These are phyloP conservation scores for Suillus ampliporus DNA, from an alignment of 768 basidiomycete species.

Conservation along the genomic window DNA sequence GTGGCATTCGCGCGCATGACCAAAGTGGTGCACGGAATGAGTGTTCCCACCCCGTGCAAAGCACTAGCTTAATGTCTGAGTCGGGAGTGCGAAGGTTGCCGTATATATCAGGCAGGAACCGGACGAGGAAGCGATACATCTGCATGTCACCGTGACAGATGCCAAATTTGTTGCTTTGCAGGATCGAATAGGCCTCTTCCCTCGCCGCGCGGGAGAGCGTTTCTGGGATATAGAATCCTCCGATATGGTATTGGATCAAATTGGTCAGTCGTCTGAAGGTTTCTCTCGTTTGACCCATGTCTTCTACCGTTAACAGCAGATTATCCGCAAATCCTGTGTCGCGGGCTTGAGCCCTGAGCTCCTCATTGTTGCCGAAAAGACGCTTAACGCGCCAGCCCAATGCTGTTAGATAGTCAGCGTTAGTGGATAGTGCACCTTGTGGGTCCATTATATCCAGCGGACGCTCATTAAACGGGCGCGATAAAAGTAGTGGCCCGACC, in stretches of 20 bases:
- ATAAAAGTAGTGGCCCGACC: conserved; percentile 23
- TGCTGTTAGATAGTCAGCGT: conserved; percentile 34
- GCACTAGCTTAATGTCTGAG: conserved; percentile 19
- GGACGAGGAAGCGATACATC: conserved; percentile 37
- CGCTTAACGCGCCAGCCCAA: conserved; percentile 32
- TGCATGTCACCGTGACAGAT: conserved; percentile 37
- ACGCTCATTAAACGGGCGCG: conserved; percentile 32
- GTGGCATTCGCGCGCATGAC: conserved; percentile 39
- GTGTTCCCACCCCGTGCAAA: conserved; percentile 38
- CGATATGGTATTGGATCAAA: conserved; percentile 34
- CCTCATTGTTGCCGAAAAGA: conserved; percentile 19
- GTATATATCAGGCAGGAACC: conserved; percentile 19
- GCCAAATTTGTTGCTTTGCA: conserved; percentile 31
- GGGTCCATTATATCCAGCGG: conserved; percentile 30
- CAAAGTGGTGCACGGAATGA: conserved; percentile 36
- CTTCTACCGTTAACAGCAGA: conserved; percentile 26
- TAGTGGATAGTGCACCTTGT: conserved; percentile 27
- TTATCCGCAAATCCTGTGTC: conserved; percentile 20
- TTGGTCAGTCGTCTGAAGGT: conserved; percentile 31
- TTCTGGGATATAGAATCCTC: conserved; percentile 36
- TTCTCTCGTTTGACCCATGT: conserved; percentile 25
- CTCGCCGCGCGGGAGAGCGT: conserved; percentile 31
- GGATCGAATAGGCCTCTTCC: conserved; percentile 26
- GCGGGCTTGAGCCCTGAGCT: conserved; percentile 12
- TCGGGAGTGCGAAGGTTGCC: conserved; percentile 18